Conservation (phyloP, 805 yeast species). For the Saccharomycopsis fermentans region DNA sequence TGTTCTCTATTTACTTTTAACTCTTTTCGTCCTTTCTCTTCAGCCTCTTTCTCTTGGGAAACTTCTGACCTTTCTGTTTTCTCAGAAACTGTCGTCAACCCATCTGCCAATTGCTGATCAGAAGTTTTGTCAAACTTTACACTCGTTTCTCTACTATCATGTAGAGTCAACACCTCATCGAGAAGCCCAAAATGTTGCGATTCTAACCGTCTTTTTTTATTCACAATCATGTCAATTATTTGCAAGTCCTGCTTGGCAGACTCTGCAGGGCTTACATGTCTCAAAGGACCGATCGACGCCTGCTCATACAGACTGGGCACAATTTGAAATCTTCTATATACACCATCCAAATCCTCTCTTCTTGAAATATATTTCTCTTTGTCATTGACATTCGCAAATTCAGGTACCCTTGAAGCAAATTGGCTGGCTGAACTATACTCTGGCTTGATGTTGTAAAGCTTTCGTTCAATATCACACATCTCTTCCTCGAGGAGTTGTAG, state of each 20-base stretch:
- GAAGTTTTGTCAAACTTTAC: too few relatives aligned
- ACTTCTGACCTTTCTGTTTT: too few relatives aligned
- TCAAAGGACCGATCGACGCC: background rate
- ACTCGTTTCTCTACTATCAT: background rate
- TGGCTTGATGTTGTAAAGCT: constrained; percentile 7
- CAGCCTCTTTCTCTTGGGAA: too few relatives aligned
- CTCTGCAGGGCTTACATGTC: background rate
- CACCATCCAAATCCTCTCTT: background rate
- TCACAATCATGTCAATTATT: background rate
- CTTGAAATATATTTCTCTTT: background rate
- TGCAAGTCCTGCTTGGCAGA: background rate
- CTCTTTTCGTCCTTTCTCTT: too few relatives aligned
- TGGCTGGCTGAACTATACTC: background rate
- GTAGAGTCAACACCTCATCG: background rate
- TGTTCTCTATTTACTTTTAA: too few relatives aligned
- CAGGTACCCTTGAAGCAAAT: background rate
- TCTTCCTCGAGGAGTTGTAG: background rate
- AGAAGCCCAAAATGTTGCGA: background rate
- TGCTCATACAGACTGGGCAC: background rate
- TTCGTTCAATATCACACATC: constrained; percentile 5
- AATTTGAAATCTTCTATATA: background rate
- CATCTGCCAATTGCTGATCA: too few relatives aligned
- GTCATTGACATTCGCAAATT: background rate
- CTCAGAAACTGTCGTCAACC: too few relatives aligned
- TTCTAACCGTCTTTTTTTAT: background rate